phyloP scores from a whole-genome alignment of 1,284 basidiomycete species.

The Puccinia brachypodii region DNA sequence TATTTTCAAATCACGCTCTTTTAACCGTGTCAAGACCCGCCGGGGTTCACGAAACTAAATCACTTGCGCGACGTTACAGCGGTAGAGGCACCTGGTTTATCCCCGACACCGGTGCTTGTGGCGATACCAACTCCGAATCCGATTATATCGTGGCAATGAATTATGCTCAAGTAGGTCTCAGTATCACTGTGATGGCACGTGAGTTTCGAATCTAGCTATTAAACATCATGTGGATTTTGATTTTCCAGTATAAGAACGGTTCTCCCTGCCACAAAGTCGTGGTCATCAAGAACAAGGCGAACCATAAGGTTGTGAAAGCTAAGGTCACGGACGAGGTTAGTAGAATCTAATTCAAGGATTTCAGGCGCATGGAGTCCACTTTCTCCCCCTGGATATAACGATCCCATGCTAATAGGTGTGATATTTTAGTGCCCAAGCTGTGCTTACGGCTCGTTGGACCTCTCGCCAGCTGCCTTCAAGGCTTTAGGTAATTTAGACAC shows the following conservation, averaged over 20 bases:
- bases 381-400: background rate
- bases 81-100: constrained; percentile 43
- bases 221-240: background rate
- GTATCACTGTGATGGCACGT: background rate
- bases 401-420: background rate
- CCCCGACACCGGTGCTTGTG: constrained; percentile 41
- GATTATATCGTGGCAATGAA: constrained; percentile 47
- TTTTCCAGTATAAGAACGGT: constrained; percentile 21
- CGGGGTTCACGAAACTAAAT: background rate
- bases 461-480: constrained; percentile 39
- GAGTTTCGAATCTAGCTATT: background rate
- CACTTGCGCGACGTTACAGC: constrained; percentile 15
- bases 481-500: constrained; percentile 34
- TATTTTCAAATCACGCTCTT: constrained; percentile 10
- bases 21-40: background rate
- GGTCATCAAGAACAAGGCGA: constrained; percentile 36
- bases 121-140: constrained; percentile 11
- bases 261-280: constrained; percentile 33
- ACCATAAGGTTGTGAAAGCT: constrained; percentile 30
- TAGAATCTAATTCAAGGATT: background rate
- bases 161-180: constrained; percentile 37
- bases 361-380: background rate
- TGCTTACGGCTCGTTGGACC: constrained; percentile 39
- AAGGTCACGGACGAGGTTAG: constrained; percentile 44
- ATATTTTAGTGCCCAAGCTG: constrained; percentile 37